These are phyloP conservation scores for Pleurotus platypus DNA, from an alignment of 768 basidiomycete species.

Conservation along the genomic window DNA sequence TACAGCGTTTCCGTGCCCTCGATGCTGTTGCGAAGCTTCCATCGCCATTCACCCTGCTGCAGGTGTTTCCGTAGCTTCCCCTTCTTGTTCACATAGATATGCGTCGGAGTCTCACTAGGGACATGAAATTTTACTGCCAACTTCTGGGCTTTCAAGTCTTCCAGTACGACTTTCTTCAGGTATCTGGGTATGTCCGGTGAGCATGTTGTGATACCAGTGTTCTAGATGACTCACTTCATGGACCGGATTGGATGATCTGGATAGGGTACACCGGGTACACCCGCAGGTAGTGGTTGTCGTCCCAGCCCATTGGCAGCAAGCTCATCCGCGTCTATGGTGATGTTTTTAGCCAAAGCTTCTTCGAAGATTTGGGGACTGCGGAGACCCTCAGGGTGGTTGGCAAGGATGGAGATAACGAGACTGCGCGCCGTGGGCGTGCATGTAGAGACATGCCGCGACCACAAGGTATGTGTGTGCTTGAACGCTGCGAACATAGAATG, in stretches of 20 bases:
- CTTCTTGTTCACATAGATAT: constrained; percentile 6
- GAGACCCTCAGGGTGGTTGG: neutral
- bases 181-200: constrained; percentile 7
- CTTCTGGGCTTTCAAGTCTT: constrained; percentile 8
- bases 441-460: neutral
- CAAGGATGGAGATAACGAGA: neutral
- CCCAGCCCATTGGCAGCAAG: neutral
- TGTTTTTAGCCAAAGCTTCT: neutral
- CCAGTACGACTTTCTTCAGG: constrained; percentile 15
- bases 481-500: neutral
- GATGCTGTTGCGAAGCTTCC: neutral
- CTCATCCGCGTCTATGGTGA: neutral
- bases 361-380: constrained; percentile 4
- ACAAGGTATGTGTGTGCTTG: neutral
- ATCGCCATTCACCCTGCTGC: neutral
- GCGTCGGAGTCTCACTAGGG: neutral
- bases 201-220: neutral
- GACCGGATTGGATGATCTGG: constrained; percentile 15
- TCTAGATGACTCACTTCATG: constrained; percentile 10
- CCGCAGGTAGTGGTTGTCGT: neutral
- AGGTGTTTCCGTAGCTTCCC: constrained; percentile 3
- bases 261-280: constrained; percentile 1
- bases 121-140: neutral
- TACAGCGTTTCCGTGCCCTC: no score
- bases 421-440: constrained; percentile 3